Evolutionary conservation across 2,329 filamentous ascomycete species (phyloP), one percentile per base, ranked within the genome.

Genomic region (Epichloe festucae): DNA sequence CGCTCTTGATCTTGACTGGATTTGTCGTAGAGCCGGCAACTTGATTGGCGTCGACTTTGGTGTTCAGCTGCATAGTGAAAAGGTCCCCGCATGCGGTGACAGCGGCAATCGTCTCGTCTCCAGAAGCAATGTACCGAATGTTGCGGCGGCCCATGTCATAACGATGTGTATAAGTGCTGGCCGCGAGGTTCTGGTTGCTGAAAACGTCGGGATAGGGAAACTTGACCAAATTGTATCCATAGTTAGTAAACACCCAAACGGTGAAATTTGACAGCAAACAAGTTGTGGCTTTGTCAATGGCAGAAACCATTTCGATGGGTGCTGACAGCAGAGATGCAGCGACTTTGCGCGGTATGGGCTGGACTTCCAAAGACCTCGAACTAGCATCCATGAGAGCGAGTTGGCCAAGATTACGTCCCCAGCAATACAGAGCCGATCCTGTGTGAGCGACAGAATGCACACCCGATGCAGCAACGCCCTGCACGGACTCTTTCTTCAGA

Each of bases 341-440:
- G 43, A 98, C 90, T 62, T 86, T 91, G 46, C 93, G 81, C 23
- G 93, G 93, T 0, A 80, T 82, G 19, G 78, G 70, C 62, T 97
- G 93, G n/a, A 85, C 72, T 58, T 93, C 87, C 5, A 97, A 76
- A 0, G 89, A 96, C 45, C 90, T 82, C 27, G 93, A 94, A 67
- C 97, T 91, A 0, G 93, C 91, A 65, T 96, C 93, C 70, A 96
- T 89, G 50, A 98, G 76, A 5, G 89, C 93, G 46, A 98, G 77
- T 65, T 98, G 93, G 2, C 93, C 93, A 59, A 89, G 82, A 60
- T 97, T 98, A 61, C 93, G 94, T 21, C 93, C 93, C 76, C 95
- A 98, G 2, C 89, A 95, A 63, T 87, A 98, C 1, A 98, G 70
- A 1, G 88, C 87, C 0, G 81, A 80, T 1, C 78, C 76, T 0